A percentile compares a stretch with the other conserved stretches of the same genome.
phyloP scores from a whole-genome alignment of 352 stramenopile species.

The Globisporangium rhizosaccharum region DNA sequence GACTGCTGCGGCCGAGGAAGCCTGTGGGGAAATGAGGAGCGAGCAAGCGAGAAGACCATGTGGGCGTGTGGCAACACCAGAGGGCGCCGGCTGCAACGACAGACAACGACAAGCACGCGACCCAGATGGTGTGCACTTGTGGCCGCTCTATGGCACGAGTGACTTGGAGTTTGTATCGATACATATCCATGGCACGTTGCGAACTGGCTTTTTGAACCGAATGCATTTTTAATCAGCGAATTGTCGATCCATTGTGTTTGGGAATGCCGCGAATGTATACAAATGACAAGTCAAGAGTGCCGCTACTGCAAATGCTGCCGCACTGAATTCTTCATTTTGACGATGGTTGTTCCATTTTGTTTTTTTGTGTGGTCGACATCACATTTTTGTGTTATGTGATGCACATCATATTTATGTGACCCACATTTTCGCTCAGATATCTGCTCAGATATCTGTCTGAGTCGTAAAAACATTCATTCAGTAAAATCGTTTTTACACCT shows the following conservation, averaged over 20 bases:
- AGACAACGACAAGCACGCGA: too few species aligned
- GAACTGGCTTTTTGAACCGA: neutral
- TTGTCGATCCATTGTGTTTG: neutral
- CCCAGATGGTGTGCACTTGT: neutral
- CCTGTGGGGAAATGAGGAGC: too few species aligned
- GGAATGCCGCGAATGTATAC: neutral
- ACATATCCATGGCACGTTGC: neutral
- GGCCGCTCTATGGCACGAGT: neutral
- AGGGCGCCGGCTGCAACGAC: too few species aligned
- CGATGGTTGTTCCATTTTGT: too few species aligned
- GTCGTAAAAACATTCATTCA: too few species aligned
- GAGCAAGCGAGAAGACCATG: too few species aligned
- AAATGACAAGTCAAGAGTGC: neutral
- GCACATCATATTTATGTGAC: neutral
- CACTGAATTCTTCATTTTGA: neutral
- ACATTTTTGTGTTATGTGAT: too few species aligned
- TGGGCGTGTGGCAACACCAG: too few species aligned
- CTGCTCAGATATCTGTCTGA: too few species aligned
- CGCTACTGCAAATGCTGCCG: neutral
- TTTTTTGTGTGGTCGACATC: too few species aligned
- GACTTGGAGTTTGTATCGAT: neutral
- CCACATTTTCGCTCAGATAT: neutral
- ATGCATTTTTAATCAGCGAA: neutral
- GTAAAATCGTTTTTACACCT: constrained; percentile 5
- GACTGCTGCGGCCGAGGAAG: too few species aligned